Percentiles rank a stretch among this genome's conserved stretches.
Evolutionary conservation across 148 eudicot species (phyloP).

Genomic region (Beta vulgaris): DNA sequence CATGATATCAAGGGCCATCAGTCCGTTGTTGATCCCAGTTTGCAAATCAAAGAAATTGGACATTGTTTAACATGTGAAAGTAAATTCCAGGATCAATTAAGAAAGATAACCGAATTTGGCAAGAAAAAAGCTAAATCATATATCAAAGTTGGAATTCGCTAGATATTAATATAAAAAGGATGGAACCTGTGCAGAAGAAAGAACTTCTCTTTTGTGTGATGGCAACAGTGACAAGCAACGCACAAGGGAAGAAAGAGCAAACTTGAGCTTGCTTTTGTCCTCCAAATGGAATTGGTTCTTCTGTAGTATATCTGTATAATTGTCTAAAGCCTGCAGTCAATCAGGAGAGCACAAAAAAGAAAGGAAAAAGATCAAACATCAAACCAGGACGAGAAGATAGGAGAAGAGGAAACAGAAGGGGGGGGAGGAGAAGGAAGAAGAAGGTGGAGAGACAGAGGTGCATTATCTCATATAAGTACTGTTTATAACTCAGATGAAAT

Average conservation of each 20-base stretch:
- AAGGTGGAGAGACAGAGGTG: not conserved
- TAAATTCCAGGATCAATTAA: not conserved
- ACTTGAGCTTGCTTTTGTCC: slow-evolving; percentile 79
- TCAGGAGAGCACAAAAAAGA: not conserved
- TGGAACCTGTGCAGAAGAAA: slow-evolving; percentile 43
- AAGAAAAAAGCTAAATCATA: not conserved
- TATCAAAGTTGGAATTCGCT: not conserved
- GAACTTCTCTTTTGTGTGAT: slow-evolving; percentile 37
- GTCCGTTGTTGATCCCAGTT: not conserved
- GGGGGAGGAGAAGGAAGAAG: not conserved
- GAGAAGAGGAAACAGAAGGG: too few species aligned
- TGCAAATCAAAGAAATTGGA: not conserved
- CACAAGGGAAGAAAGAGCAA: slow-evolving; percentile 57
- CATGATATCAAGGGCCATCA: too few species aligned
- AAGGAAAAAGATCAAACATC: not conserved
- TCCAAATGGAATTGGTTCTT: slow-evolving; percentile 70
- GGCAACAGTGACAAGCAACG: slow-evolving; percentile 80
- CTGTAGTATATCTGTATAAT: slow-evolving; percentile 61
- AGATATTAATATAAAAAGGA: slow-evolving; percentile 10
- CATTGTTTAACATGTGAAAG: not conserved
- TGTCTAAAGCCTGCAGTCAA: slow-evolving; percentile 58
- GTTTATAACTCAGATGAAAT: not conserved
- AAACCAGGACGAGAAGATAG: not conserved
- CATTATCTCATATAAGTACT: not conserved
- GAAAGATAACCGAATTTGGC: not conserved